phyloP scores from a whole-genome alignment of 208 protist genomes.

The Acanthamoeba divionensis region DNA sequence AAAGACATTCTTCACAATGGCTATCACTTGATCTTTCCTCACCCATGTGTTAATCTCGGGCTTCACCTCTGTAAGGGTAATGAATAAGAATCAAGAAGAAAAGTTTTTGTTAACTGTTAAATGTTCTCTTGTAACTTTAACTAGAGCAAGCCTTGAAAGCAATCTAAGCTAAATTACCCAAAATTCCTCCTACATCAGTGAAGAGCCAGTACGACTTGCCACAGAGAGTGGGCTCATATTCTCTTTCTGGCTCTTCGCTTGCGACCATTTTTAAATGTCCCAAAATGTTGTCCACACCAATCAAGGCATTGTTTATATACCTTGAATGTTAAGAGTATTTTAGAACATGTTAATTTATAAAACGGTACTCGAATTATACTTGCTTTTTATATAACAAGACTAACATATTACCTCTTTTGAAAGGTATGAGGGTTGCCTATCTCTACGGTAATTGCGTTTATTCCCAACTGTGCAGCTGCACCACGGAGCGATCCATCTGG shows the following conservation, averaged over 20 bases:
- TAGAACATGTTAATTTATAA: no score
- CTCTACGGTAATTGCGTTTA: slow-evolving; percentile 68
- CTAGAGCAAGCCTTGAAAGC: no score
- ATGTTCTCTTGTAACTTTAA: no score
- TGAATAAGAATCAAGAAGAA: no score
- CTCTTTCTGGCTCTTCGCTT: background rate
- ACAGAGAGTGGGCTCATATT: slow-evolving; percentile 51
- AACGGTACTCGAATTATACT: no score
- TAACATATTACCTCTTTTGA: slow-evolving; percentile 48
- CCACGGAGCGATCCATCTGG: slow-evolving; percentile 65
- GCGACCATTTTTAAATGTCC: slow-evolving; percentile 58
- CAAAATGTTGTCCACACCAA: slow-evolving; percentile 63
- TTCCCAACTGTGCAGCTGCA: slow-evolving; percentile 43
- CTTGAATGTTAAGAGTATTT: no score
- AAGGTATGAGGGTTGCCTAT: slow-evolving; percentile 63
- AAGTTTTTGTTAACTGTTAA: no score
- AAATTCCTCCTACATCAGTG: slow-evolving; percentile 43
- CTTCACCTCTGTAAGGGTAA: slow-evolving; percentile 25
- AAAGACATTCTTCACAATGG: slow-evolving; percentile 57
- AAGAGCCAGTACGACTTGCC: slow-evolving; percentile 56
- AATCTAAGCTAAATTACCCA: background rate
- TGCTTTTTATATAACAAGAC: no score
- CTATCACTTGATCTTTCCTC: slow-evolving; percentile 62
- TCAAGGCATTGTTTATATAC: slow-evolving; percentile 52
- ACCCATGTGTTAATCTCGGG: slow-evolving; percentile 68